Evolutionary conservation across 768 basidiomycete genomes (phyloP), one percentile per base, ranked within the genome.

Genomic region (Boletus tylopilopsis): DNA sequence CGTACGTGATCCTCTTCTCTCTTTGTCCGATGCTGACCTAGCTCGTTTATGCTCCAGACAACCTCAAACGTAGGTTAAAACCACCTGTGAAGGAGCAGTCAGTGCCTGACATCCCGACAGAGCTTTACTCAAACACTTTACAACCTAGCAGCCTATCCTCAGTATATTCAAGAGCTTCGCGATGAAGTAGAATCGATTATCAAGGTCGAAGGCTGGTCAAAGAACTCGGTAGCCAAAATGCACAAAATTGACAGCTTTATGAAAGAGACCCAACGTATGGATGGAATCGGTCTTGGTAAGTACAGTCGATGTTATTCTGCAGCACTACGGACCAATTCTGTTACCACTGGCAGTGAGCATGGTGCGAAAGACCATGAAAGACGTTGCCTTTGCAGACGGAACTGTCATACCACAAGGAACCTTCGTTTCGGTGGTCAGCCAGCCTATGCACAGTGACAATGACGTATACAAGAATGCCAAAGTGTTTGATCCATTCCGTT

Each of bases 341-440:
- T n/a, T n/a, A n/a, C n/a, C n/a, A 16, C 4, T 34, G 6, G 15
- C 13, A 59, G 58, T 50, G 35, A 47, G 21, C 25, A 19, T 59
- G 34, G 6, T 29, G 6, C 53, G 52, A 22, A 59, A 47, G 29
- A 37, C 50, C 18, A 21, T 52, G 47, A 60, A 42, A 13, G 54
- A 59, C 7, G 16, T 50, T 19, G 56, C 50, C 1, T 62, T 75
- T 45, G 68, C 72, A 0, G 70, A 74, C 39, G 74, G 72, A 12
- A 73, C 71, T 0, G 47, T 67, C 24, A 53, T 73, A 15, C 73
- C 73, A 1, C 54, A 61, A 25, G 73, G 69, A 8, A 56, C 65
- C 8, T 51, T 61, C 18, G 34, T 72, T 0, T 45, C 60, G 2
- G 44, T 60, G 11, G 60, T 68, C 10, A 44, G 54, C 5, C 53